Evolutionary conservation across 1,284 basidiomycete genomes (phyloP), one percentile per base, ranked within the genome.

Genomic region (Singerocomus rubriflavus): DNA sequence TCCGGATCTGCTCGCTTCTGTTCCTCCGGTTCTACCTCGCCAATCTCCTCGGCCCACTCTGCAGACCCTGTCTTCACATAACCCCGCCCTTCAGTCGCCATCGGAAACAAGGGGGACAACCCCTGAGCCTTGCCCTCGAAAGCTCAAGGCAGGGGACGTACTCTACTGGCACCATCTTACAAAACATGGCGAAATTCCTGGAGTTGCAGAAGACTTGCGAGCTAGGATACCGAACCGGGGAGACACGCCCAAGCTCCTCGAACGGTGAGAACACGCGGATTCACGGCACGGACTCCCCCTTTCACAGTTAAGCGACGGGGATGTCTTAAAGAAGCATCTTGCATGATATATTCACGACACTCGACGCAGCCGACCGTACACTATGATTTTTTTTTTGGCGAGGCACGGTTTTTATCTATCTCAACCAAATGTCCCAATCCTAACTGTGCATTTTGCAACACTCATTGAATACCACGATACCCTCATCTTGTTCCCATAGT

Each of bases 121-220:
- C 0, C 39, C 54, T 25, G 65, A 69, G 34, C 35, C 54, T 16
- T 63, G 57, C 36, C 59, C 63, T 35, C 71, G 72, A 40, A 70
- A 66, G 36, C 75, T 91, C 17, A 73, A 71, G 60, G 69, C 76
- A 6, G 90, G 89, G 26, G 86, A 90, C 57, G 65, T 81, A 11
- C 68, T 93, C 8, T 90, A 81, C 64, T 93, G 90, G 90, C 85
- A 88, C 62, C 83, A 92, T 61, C 80, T 93, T 49, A 68, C 77
- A 29, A 74, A 79, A 45, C 80, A 78, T 51, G 91, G 90, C 7
- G 91, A 93, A 73, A 84, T 87, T 51, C 80, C 82, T 25, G 81
- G 78, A 25, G 81, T 85, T 8, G 65, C 66, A 40, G 81, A 88
- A 55, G 81, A 87, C 64, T 59, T 71, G 31, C 75, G 81, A 25